These are phyloP conservation scores for Fomitopsis schrenkii DNA, from an alignment of 1,284 basidiomycete genomes.

Conservation along the genomic window DNA sequence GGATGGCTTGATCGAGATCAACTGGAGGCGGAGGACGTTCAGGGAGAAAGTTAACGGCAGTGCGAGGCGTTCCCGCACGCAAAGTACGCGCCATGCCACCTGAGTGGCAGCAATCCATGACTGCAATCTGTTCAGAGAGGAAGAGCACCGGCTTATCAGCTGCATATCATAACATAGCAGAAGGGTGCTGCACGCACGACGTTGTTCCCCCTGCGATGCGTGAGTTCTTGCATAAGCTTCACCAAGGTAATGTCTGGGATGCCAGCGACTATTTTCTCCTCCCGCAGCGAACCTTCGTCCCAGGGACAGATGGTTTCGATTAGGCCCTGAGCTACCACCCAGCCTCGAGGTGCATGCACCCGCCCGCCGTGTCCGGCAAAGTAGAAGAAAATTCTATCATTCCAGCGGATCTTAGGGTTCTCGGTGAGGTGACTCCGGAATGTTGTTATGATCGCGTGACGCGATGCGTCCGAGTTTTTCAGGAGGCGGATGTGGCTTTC, in stretches of 20 bases:
- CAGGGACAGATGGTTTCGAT: too few species aligned
- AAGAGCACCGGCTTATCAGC: background rate
- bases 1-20: too few species aligned
- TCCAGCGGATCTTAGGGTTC: background rate
- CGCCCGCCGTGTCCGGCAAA: background rate
- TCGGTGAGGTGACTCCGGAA: background rate
- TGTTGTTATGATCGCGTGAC: background rate
- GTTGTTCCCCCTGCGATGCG: background rate
- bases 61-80: background rate
- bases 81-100: background rate
- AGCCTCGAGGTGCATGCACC: background rate
- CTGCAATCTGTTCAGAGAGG: background rate
- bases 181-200: background rate
- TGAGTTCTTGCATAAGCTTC: background rate
- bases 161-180: background rate
- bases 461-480: background rate
- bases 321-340: too few species aligned
- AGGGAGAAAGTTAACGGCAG: too few species aligned
- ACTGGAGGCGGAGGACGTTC: too few species aligned
- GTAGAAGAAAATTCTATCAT: background rate
- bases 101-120: background rate
- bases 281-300: too few species aligned
- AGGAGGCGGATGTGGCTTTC: background rate
- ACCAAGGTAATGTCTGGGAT: background rate
- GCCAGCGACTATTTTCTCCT: background rate